phyloP scores from a whole-genome alignment of 179 eudicot genomes.

The Sideroxylon spinosum region DNA sequence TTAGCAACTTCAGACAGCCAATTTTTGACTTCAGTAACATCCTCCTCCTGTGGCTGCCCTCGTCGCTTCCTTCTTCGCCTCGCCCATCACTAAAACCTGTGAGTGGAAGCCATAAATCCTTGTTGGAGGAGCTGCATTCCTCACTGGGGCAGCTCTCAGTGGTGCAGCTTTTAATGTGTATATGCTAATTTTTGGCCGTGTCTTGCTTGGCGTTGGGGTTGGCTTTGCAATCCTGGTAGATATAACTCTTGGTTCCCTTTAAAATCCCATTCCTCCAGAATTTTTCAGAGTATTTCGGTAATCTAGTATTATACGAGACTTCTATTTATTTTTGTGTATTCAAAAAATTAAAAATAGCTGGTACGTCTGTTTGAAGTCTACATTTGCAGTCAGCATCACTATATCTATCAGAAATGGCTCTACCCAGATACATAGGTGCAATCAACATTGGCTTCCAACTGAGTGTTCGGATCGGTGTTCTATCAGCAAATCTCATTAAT shows the following conservation, averaged over 20 bases:
- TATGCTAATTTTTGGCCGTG: slow-evolving; percentile 41
- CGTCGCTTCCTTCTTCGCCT: slow-evolving; percentile 39
- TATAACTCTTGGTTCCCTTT: too few relatives aligned
- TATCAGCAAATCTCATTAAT: slow-evolving; percentile 26
- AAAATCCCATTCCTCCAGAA: too few relatives aligned
- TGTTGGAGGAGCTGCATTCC: slow-evolving; percentile 35
- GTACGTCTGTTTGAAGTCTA: too few relatives aligned
- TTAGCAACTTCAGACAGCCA: slow-evolving; percentile 47
- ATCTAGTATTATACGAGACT: too few relatives aligned
- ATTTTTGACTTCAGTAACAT: slow-evolving; percentile 38
- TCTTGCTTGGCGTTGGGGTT: slow-evolving; percentile 44
- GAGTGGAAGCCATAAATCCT: slow-evolving; percentile 42
- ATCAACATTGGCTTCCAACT: slow-evolving; percentile 33
- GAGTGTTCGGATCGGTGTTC: slow-evolving; percentile 21
- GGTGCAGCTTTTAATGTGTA: slow-evolving; percentile 31
- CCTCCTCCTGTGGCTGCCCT: slow-evolving; percentile 46
- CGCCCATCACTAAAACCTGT: slow-evolving; percentile 27
- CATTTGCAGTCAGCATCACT: slow-evolving; percentile 30
- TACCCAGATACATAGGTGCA: slow-evolving; percentile 29
- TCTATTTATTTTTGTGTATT: too few relatives aligned
- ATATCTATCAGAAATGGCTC: slow-evolving; percentile 43
- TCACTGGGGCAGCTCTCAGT: slow-evolving; percentile 33
- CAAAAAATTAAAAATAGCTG: too few relatives aligned
- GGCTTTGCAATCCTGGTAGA: slow-evolving; percentile 46
- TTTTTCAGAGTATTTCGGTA: too few relatives aligned